Evolutionary conservation across 2,329 filamentous ascomycete genomes (phyloP).

Genomic region (Dothistroma septosporum): DNA sequence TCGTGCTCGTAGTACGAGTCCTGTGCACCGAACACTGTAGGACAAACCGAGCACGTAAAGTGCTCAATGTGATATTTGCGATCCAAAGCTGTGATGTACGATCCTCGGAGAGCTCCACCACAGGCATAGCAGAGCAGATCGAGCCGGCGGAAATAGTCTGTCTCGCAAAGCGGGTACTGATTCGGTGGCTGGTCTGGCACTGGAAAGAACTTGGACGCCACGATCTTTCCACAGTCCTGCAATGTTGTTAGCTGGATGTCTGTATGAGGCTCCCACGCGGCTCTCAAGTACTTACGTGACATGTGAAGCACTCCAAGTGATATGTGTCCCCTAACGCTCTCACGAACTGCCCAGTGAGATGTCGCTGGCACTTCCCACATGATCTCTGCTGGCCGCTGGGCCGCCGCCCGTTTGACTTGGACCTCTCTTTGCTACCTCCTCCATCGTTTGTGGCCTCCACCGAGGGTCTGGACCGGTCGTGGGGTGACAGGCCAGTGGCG

Average conservation of each 20-base stretch:
- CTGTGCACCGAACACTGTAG: conserved; percentile 95
- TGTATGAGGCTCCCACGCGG: conserved; percentile 20
- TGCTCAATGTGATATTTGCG: conserved; percentile 99
- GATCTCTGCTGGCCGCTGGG: conserved; percentile 38
- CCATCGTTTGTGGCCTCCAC: conserved; percentile 13
- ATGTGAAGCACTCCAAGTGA: conserved; percentile 97
- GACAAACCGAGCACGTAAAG: conserved; percentile 95
- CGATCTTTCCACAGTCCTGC: conserved; percentile 95
- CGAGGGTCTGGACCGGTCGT: conserved; percentile 12
- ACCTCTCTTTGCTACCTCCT: conserved; percentile 23
- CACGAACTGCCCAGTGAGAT: conserved; percentile 91
- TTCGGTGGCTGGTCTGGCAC: conserved; percentile 83
- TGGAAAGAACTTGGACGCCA: conserved; percentile 98
- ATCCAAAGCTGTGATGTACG: conserved; percentile 95
- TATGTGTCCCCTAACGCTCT: conserved; percentile 89
- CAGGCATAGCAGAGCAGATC: conserved; percentile 89
- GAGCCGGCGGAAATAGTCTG: conserved; percentile 90
- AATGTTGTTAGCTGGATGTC: conserved; percentile 4
- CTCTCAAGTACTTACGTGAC: conserved; percentile 63
- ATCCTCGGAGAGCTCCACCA: conserved; percentile 85
- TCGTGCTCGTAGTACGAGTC: conserved; percentile 99
- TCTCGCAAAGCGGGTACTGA: conserved; percentile 96
- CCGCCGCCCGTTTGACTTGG: conserved; percentile 26
- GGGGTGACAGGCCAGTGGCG: conserved; percentile 6
- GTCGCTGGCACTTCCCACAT: conserved; percentile 81